phyloP scores from a whole-genome alignment of 768 basidiomycete genomes.

The Pisolithus sp. region DNA sequence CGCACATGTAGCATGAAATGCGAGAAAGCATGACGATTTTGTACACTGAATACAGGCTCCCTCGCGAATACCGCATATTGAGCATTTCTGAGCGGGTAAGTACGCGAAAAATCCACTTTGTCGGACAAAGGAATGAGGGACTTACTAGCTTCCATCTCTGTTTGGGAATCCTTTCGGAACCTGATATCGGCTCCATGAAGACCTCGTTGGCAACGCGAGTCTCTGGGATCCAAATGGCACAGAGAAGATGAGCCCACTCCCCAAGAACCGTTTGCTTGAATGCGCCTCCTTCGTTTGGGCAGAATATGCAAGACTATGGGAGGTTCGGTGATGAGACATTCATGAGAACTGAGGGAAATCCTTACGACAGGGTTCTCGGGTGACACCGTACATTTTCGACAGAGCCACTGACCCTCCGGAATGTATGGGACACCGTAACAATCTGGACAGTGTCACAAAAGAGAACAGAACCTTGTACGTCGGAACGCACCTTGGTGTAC shows the following conservation, averaged over 20 bases:
- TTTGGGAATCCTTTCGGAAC: slow-evolving; percentile 81
- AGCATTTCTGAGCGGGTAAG: slow-evolving; percentile 43
- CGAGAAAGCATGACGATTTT: slow-evolving; percentile 82
- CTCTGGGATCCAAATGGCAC: slow-evolving; percentile 97
- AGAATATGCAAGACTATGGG: slow-evolving; percentile 84
- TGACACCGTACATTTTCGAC: slow-evolving; percentile 95
- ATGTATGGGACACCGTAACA: slow-evolving; percentile 99
- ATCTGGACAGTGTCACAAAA: slow-evolving; percentile 44
- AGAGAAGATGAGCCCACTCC: slow-evolving; percentile 94
- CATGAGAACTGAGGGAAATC: slow-evolving; percentile 2
- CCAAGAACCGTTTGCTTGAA: slow-evolving; percentile 94
- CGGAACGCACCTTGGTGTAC: slow-evolving; percentile 89
- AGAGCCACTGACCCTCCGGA: slow-evolving; percentile 99
- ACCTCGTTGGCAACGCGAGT: slow-evolving; percentile 88
- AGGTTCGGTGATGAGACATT: background rate
- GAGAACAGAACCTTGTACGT: background rate
- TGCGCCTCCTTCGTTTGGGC: slow-evolving; percentile 94
- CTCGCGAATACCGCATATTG: slow-evolving; percentile 49
- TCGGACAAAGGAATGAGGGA: slow-evolving; percentile 4
- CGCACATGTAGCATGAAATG: slow-evolving; percentile 94
- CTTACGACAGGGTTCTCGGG: slow-evolving; percentile 93
- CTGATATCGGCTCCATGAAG: slow-evolving; percentile 97
- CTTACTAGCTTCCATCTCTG: slow-evolving; percentile 91
- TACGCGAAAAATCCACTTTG: slow-evolving; percentile 5
- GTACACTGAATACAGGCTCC: slow-evolving; percentile 97